Evolutionary conservation across 495 filamentous ascomycete genomes (phyloP).

Genomic region (Eremomyces bilateralis): DNA sequence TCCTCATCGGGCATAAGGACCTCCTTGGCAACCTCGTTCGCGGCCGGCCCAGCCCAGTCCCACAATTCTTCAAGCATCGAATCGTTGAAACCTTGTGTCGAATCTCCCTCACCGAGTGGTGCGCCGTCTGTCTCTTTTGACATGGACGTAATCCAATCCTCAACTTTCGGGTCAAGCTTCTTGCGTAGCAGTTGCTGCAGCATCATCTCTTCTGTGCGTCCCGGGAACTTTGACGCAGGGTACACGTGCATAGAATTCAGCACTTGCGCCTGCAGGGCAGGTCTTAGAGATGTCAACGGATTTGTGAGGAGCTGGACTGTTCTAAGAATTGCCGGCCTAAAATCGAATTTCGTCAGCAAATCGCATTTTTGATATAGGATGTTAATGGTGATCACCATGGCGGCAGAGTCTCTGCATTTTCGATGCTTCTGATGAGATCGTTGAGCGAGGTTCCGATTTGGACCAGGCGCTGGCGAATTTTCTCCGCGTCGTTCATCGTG

Average conservation of each 20-base stretch:
- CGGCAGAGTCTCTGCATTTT: no score
- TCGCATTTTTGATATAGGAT: no score
- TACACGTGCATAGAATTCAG: background rate
- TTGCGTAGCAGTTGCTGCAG: background rate
- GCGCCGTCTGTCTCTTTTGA: background rate
- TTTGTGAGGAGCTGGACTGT: no score
- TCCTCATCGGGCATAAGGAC: background rate
- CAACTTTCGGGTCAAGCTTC: background rate
- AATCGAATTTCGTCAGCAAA: no score
- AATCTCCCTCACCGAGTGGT: background rate
- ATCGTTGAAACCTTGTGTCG: background rate
- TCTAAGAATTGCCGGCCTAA: no score
- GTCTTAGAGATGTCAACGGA: no score
- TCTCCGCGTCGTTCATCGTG: no score
- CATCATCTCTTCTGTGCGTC: background rate
- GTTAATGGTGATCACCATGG: no score
- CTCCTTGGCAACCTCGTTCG: background rate
- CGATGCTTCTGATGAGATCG: no score
- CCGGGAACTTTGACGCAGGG: background rate
- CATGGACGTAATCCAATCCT: background rate
- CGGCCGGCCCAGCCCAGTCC: slow-evolving; percentile 1
- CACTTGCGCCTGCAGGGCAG: no score
- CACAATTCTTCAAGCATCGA: background rate
- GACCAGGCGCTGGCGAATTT: no score
- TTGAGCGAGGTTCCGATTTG: no score